These are phyloP conservation scores for Purpureocillium lavendulum DNA, from an alignment of 2,329 filamentous ascomycete species.

Conservation along the genomic window DNA sequence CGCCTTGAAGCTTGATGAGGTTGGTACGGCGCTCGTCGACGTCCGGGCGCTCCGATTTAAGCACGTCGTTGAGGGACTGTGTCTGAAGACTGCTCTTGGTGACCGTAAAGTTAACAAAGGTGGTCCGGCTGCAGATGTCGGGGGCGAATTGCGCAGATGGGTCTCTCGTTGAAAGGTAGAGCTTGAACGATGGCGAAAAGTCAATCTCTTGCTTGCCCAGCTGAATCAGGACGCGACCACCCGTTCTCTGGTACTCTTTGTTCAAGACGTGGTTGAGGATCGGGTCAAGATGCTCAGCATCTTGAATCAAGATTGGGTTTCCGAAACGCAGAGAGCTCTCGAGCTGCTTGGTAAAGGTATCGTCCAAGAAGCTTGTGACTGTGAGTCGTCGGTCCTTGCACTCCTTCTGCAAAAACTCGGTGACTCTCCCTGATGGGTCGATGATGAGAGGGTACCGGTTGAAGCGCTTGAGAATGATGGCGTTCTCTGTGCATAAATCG, in stretches of 20 bases:
- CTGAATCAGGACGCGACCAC: constrained; percentile 94
- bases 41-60: constrained; percentile 95
- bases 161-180: constrained; percentile 92
- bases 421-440: constrained; percentile 89
- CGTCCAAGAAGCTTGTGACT: constrained; percentile 95
- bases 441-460: constrained; percentile 98
- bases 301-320: constrained; percentile 96
- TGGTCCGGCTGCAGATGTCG: constrained; percentile 95
- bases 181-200: constrained; percentile 92
- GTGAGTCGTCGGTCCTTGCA: constrained; percentile 89
- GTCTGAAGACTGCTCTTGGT: constrained; percentile 98
- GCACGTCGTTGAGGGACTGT: constrained; percentile 91
- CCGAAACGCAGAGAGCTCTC: constrained; percentile 96
- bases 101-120: constrained; percentile 98
- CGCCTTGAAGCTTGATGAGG: constrained; percentile 95
- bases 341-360: constrained; percentile 95
- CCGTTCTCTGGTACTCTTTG: constrained; percentile 98
- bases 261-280: constrained; percentile 98
- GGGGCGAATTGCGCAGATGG: constrained; percentile 93
- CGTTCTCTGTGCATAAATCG: constrained; percentile 96
- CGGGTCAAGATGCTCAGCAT: constrained; percentile 93
- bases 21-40: constrained; percentile 95
- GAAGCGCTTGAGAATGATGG: constrained; percentile 94
- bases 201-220: constrained; percentile 98
- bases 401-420: constrained; percentile 91